These are phyloP conservation scores for Gymnopilus dilepis DNA, from an alignment of 768 basidiomycete species.

Conservation along the genomic window DNA sequence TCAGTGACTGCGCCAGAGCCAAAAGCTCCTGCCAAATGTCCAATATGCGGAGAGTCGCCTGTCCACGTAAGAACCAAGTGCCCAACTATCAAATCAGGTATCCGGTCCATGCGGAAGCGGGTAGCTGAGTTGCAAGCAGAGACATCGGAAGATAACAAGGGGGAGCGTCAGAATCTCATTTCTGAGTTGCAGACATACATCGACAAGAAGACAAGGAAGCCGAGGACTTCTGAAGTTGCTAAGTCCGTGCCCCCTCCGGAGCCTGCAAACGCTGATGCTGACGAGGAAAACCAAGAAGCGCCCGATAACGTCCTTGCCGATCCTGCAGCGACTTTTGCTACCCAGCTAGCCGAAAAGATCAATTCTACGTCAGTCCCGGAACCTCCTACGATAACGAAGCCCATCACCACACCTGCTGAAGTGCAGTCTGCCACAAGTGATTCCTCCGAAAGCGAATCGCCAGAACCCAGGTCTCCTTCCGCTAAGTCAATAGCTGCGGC, in stretches of 20 bases:
- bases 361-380: neutral
- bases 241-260: constrained; percentile 9
- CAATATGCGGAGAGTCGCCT: constrained; percentile 49
- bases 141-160: constrained; percentile 25
- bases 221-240: constrained; percentile 17
- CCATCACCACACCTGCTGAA: neutral
- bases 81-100: constrained; percentile 50
- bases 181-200: constrained; percentile 45
- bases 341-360: neutral
- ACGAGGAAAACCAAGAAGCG: neutral
- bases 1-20: neutral
- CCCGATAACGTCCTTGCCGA: neutral
- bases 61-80: constrained; percentile 56
- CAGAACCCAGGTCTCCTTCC: neutral
- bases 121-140: constrained; percentile 44
- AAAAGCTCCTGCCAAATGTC: constrained; percentile 30
- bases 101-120: constrained; percentile 48
- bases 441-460: neutral
- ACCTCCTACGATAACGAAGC: constrained; percentile 2
- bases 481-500: constrained; percentile 2
- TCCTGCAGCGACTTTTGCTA: neutral
- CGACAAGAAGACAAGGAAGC: constrained; percentile 30
- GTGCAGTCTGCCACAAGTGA: neutral
- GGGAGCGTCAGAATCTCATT: constrained; percentile 38
- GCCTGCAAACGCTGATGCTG: neutral